Percentiles rank a stretch among this genome's conserved stretches.
Conservation (phyloP, 306 rosid genomes). For the Rubus parviflorus region DNA sequence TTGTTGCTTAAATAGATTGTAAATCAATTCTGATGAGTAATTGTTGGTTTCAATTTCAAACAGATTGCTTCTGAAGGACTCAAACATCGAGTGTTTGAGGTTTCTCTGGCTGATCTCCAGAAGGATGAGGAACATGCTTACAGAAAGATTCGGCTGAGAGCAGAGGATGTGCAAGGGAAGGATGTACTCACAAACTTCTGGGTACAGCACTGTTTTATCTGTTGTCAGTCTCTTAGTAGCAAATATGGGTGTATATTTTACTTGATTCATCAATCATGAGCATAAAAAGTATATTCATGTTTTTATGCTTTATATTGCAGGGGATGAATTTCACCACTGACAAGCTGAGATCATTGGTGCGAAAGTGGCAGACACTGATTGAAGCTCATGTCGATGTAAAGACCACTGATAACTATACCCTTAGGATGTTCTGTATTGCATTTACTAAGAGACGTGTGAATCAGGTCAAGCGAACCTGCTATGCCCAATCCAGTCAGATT, state of each 20-base stretch:
- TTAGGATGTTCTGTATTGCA: conserved; percentile 82
- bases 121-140: conserved; percentile 42
- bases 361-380: conserved; percentile 78
- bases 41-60: not conserved
- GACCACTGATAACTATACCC: conserved; percentile 77
- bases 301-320: conserved; percentile 23
- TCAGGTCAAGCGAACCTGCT: conserved; percentile 83
- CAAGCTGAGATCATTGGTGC: conserved; percentile 75
- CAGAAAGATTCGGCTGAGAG: conserved; percentile 46
- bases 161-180: conserved; percentile 46
- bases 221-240: not conserved
- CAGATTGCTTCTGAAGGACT: conserved; percentile 55
- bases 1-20: not conserved
- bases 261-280: not conserved
- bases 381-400: conserved; percentile 84
- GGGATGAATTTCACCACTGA: conserved; percentile 82
- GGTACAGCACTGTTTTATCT: conserved; percentile 19
- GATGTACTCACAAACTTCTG: conserved; percentile 45
- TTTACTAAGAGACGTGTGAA: conserved; percentile 68
- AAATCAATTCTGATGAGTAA: not conserved
- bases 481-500: conserved; percentile 79
- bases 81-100: conserved; percentile 44
- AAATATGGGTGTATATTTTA: not conserved
- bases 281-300: not conserved
- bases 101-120: conserved; percentile 47